Conservation (phyloP, 2,329 filamentous ascomycete genomes). For the Hypoxylon sp. region DNA sequence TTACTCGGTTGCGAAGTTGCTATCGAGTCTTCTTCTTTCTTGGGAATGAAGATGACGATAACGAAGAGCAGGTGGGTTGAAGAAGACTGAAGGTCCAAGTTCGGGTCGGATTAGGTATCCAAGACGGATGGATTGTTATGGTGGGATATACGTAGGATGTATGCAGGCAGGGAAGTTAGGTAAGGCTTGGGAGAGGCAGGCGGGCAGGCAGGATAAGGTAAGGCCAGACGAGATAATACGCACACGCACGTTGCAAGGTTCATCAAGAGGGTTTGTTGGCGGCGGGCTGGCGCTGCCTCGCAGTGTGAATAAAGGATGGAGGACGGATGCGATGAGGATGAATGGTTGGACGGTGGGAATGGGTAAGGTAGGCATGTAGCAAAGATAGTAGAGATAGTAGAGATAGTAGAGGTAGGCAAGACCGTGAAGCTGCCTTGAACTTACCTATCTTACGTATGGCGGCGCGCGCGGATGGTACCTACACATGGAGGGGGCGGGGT, state of each 20-base stretch:
- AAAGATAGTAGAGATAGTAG: no score
- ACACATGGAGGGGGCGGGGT: conserved; percentile 43
- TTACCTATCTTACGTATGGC: conserved; percentile 36
- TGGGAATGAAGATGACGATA: conserved; percentile 12
- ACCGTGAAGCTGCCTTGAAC: conserved; percentile 35
- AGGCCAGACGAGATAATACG: conserved; percentile 13
- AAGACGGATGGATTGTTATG: conserved; percentile 15
- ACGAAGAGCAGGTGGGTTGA: not conserved
- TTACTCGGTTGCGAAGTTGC: conserved; percentile 8
- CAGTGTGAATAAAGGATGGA: conserved; percentile 11
- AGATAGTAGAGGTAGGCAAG: not conserved
- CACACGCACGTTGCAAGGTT: conserved; percentile 20
- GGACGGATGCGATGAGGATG: conserved; percentile 1
- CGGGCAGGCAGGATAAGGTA: conserved; percentile 12
- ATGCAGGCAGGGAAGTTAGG: conserved; percentile 20
- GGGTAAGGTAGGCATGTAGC: conserved; percentile 15
- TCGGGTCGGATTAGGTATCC: conserved; percentile 17
- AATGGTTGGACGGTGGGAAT: conserved; percentile 15
- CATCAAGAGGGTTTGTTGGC: conserved; percentile 27
- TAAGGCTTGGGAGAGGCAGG: not conserved
- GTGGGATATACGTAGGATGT: not conserved
- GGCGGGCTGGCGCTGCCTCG: conserved; percentile 23
- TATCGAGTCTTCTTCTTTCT: not conserved
- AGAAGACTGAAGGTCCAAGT: not conserved
- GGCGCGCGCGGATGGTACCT: conserved; percentile 28